Evolutionary conservation across 2,329 filamentous ascomycete genomes (phyloP).

Genomic region (Aureobasidium subglaciale): DNA sequence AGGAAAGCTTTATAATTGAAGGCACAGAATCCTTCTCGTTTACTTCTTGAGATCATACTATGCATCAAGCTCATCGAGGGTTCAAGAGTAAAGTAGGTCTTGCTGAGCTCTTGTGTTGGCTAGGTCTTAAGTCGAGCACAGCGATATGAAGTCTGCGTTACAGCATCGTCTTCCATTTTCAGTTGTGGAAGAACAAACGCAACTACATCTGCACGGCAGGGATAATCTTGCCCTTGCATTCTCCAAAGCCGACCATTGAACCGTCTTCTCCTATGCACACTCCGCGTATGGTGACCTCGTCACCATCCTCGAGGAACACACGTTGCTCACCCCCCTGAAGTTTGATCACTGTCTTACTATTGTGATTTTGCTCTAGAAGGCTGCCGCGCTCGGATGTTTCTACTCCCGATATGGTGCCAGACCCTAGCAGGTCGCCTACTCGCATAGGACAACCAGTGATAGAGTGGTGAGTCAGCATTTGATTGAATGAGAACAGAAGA

Average conservation of each 20-base stretch:
- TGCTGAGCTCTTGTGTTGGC: no score
- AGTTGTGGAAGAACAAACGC: no score
- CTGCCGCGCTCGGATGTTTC: conserved; percentile 56
- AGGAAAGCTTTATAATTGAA: no score
- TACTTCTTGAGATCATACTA: no score
- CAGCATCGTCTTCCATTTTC: no score
- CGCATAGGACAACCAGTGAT: conserved; percentile 69
- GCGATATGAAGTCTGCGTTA: no score
- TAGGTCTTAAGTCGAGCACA: no score
- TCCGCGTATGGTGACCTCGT: conserved; percentile 60
- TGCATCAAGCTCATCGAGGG: no score
- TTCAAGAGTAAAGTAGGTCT: no score
- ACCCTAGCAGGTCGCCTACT: conserved; percentile 67
- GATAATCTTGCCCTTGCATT: conserved; percentile 59
- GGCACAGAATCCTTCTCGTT: no score
- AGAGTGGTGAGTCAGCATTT: conserved; percentile 75
- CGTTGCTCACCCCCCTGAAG: conserved; percentile 60
- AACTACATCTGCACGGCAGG: conserved; percentile 30
- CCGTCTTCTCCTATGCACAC: conserved; percentile 56
- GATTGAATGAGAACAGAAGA: conserved; percentile 73
- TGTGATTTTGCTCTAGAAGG: conserved; percentile 63
- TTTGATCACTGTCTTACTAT: conserved; percentile 58
- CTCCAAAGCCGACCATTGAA: conserved; percentile 67
- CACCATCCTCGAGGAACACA: conserved; percentile 67
- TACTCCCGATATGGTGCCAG: conserved; percentile 68